These are phyloP conservation scores for Alloteropsis angusta DNA, from an alignment of 202 grass and related monocot species.

Conservation along the genomic window DNA sequence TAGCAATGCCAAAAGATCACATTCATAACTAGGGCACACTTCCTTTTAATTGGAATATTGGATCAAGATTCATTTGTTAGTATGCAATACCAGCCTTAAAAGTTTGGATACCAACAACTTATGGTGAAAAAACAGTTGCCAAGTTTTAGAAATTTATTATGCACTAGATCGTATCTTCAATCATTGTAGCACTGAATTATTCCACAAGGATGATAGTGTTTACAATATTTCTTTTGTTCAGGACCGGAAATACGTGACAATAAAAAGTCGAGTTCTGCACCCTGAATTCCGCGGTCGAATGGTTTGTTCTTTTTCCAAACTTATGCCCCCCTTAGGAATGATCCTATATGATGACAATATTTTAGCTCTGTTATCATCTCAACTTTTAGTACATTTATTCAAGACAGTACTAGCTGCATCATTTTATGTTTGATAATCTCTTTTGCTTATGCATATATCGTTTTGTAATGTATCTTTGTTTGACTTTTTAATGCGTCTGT, in stretches of 20 bases:
- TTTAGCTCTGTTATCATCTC: neutral
- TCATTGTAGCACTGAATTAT: neutral
- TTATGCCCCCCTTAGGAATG: neutral
- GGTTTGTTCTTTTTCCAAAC: constrained; percentile 46
- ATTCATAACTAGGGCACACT: neutral
- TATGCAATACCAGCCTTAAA: neutral
- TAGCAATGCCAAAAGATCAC: neutral
- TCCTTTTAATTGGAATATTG: neutral
- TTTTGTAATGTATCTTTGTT: constrained; percentile 5
- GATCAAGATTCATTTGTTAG: neutral
- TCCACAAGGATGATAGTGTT: constrained; percentile 30
- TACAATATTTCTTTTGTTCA: constrained; percentile 41
- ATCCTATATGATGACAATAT: neutral
- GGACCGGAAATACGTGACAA: constrained; percentile 77
- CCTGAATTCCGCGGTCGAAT: constrained; percentile 97
- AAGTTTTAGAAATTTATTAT: neutral
- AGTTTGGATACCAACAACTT: constrained; percentile 10
- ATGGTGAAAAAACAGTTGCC: neutral
- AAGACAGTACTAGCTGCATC: neutral
- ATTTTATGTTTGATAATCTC: neutral
- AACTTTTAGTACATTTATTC: neutral
- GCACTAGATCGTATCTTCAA: neutral
- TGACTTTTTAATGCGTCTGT: neutral
- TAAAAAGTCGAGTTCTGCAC: constrained; percentile 57
- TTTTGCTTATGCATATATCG: neutral